A percentile compares a stretch with the other conserved stretches of the same genome.
Evolutionary conservation across 2,329 filamentous ascomycete genomes (phyloP).

Genomic region (Ceratocystis lukuohia): DNA sequence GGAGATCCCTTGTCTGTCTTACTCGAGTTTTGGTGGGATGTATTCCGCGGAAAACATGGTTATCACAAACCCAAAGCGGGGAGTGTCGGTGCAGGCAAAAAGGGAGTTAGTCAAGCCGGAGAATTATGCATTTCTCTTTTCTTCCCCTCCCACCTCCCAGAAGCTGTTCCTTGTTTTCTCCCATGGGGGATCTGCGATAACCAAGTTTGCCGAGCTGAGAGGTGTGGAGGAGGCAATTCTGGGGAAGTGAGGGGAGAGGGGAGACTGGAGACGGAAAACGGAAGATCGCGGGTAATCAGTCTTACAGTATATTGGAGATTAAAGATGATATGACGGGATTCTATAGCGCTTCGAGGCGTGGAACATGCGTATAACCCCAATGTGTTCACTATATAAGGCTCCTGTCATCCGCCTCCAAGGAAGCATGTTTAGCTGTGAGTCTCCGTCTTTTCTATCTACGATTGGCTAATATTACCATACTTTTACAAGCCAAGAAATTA

Average conservation of each 20-base stretch:
- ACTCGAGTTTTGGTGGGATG: too few species aligned
- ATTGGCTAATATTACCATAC: not conserved
- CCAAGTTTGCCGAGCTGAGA: not conserved
- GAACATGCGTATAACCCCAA: not conserved
- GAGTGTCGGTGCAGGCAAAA: not conserved
- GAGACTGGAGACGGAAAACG: not conserved
- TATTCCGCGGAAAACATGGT: not conserved
- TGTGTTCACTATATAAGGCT: not conserved
- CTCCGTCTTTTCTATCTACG: not conserved
- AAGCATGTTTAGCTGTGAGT: not conserved
- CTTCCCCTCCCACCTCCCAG: not conserved
- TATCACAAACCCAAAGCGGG: not conserved
- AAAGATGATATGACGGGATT: not conserved
- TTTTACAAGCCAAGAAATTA: too few species aligned
- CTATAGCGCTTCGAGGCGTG: not conserved
- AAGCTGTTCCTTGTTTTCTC: not conserved
- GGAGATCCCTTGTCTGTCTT: too few species aligned
- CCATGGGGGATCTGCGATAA: not conserved
- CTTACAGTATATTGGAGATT: not conserved
- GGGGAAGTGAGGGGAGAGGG: not conserved
- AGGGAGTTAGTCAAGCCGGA: not conserved
- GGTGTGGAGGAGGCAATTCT: not conserved
- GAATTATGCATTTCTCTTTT: not conserved
- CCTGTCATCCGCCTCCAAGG: not conserved
- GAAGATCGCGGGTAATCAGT: not conserved